Percentiles rank a stretch among this genome's conserved stretches.
phyloP scores from a whole-genome alignment of 139 green algal species.

The Closterium sp. region DNA sequence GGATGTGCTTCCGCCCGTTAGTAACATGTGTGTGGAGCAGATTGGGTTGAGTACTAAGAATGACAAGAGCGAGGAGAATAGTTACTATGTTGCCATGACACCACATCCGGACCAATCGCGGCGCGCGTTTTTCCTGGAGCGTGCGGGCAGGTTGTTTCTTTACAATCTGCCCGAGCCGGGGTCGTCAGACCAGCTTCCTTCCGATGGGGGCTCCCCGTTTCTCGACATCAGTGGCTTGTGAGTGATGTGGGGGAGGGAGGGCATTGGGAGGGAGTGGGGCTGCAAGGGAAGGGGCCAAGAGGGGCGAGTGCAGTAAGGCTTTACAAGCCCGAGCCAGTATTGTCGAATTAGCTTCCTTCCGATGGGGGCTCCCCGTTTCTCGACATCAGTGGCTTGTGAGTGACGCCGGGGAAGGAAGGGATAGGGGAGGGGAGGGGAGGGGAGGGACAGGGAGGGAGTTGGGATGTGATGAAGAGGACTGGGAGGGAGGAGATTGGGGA shows the following conservation, averaged over 20 bases:
- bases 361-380: neutral
- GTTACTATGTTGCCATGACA: neutral
- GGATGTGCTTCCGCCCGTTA: neutral
- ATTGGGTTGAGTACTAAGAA: neutral
- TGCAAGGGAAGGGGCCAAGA: too few species aligned
- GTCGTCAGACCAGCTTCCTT: neutral
- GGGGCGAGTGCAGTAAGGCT: too few species aligned
- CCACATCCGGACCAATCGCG: constrained; percentile 10
- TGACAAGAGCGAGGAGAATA: neutral
- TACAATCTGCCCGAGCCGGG: neutral
- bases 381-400: neutral
- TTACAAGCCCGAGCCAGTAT: neutral
- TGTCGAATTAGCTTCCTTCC: neutral
- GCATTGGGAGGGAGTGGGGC: too few species aligned
- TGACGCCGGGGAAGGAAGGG: too few species aligned
- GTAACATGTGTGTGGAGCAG: constrained; percentile 1
- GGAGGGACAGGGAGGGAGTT: too few species aligned
- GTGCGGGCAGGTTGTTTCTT: constrained; percentile 1
- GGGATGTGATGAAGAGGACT: too few species aligned
- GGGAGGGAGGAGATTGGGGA: too few species aligned
- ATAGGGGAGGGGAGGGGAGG: too few species aligned
- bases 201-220: neutral
- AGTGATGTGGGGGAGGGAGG: neutral
- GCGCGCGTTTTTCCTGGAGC: neutral
- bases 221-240: constrained; percentile 8